Percentiles rank a stretch among this genome's conserved stretches.
Evolutionary conservation across 139 green algal species (phyloP).

Genomic region (Tetraselmis striata): DNA sequence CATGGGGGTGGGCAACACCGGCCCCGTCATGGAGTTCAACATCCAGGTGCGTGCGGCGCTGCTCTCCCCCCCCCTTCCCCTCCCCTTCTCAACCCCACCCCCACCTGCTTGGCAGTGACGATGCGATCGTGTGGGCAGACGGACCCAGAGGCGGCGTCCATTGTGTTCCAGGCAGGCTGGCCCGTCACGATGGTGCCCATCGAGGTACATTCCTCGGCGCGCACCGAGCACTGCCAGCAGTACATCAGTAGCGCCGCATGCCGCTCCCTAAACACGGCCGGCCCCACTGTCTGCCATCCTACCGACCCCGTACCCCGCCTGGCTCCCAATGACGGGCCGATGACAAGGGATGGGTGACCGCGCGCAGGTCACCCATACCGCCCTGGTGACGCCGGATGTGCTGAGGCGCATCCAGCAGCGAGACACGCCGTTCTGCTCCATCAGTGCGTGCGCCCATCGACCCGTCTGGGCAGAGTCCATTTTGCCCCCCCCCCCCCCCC

Average conservation of each 20-base stretch:
- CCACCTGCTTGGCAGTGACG: too few relatives aligned
- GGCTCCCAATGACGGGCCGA: background rate
- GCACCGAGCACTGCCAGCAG: too few relatives aligned
- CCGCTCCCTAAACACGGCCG: background rate
- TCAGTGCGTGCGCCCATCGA: background rate
- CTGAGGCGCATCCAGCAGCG: conserved; percentile 37
- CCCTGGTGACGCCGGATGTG: conserved; percentile 66
- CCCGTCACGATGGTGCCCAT: conserved; percentile 87
- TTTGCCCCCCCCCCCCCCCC: background rate
- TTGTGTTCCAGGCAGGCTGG: conserved; percentile 74
- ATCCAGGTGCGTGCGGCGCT: conserved; percentile 32
- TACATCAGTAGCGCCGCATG: too few relatives aligned
- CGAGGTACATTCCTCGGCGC: too few relatives aligned
- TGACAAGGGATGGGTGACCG: too few relatives aligned
- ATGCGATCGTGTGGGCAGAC: too few relatives aligned
- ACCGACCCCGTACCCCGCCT: background rate
- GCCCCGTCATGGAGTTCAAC: conserved; percentile 66
- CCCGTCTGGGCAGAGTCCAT: too few relatives aligned
- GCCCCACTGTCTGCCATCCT: background rate
- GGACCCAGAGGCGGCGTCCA: conserved; percentile 79
- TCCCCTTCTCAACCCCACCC: too few relatives aligned
- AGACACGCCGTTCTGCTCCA: background rate
- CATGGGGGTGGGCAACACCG: conserved; percentile 61
- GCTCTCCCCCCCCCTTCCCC: too few relatives aligned
- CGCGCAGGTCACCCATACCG: conserved; percentile 79